Conservation (phyloP, 2,329 filamentous ascomycete genomes). For the Pleochaeta shiraiana region DNA sequence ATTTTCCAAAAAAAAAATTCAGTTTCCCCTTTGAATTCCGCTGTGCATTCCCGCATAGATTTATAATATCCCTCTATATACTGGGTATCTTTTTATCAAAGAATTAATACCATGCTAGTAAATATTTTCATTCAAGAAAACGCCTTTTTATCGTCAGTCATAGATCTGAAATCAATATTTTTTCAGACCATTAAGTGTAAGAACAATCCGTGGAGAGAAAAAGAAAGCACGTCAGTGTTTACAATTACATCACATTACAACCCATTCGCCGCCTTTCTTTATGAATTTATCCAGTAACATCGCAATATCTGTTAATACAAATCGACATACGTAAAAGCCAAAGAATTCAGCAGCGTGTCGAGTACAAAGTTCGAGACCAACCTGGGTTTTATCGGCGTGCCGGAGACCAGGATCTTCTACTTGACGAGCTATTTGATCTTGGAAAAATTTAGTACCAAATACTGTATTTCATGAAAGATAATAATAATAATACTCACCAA, state of each 20-base stretch:
- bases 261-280: conserved; percentile 93
- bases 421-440: conserved; percentile 89
- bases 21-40: too few relatives aligned
- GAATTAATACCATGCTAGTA: too few relatives aligned
- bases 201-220: too few relatives aligned
- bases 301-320: conserved; percentile 69
- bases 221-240: too few relatives aligned
- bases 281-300: conserved; percentile 89
- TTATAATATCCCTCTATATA: neutral
- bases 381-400: conserved; percentile 81
- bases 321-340: conserved; percentile 87
- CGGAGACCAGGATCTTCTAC: conserved; percentile 87
- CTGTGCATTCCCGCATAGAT: too few relatives aligned
- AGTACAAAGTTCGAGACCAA: conserved; percentile 82
- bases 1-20: too few relatives aligned
- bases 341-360: conserved; percentile 95
- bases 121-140: too few relatives aligned
- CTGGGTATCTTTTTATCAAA: neutral
- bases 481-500: conserved; percentile 43
- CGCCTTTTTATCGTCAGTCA: too few relatives aligned
- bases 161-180: too few relatives aligned
- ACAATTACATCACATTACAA: neutral
- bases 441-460: conserved; percentile 12
- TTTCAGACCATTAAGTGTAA: too few relatives aligned
- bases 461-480: neutral